Evolutionary conservation across 1,284 basidiomycete genomes (phyloP), one percentile per base, ranked within the genome.

Genomic region (Ustilago nuda): DNA sequence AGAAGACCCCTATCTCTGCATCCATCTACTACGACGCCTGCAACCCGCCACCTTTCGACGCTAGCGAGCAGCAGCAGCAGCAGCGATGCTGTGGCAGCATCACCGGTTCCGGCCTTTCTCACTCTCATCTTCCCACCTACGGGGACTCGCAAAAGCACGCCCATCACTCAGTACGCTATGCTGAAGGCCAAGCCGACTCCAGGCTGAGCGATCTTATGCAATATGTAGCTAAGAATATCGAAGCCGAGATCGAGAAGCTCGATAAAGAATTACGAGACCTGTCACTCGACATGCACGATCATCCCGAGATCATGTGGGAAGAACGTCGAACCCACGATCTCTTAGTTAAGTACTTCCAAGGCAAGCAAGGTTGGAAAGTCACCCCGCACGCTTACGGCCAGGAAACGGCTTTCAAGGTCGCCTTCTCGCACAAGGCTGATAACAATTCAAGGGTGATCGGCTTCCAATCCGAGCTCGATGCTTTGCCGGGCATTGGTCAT

Each of bases 381-480:
- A 84, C 79, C 0, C 75, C 80, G 2, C 78, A 81, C 37, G 86
- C 80, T 0, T 81, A 82, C 43, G 85, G 79, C 0, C 51, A 82
- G 7, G 72, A 82, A 60, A 94, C 93, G 4, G 93, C 93, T 2
- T 94, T 92, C 90, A 87, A 88, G 64, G 93, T 92, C 0, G 90
- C 90, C 63, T 94, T 90, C 88, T 67, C 69, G 37, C 72, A 82
- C 61, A 74, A 76, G 50, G 55, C 68, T 1, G 48, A 79, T 37
- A 68, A 66, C 19, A 46, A 66, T 8, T 66, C 62, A 15, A 57
- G 73, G 11, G 79, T 77, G 12, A 71, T 86, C n/a, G 85, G 85
- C 1, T 85, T 85, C 72, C 73, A 88, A 92, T 58, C 92, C 8
- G 92, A 94, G 84, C 91, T 92, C 89, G 91, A 91, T 78, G 72